Evolutionary conservation across 805 yeast genomes (phyloP).

Genomic region (Candida railenensis): DNA sequence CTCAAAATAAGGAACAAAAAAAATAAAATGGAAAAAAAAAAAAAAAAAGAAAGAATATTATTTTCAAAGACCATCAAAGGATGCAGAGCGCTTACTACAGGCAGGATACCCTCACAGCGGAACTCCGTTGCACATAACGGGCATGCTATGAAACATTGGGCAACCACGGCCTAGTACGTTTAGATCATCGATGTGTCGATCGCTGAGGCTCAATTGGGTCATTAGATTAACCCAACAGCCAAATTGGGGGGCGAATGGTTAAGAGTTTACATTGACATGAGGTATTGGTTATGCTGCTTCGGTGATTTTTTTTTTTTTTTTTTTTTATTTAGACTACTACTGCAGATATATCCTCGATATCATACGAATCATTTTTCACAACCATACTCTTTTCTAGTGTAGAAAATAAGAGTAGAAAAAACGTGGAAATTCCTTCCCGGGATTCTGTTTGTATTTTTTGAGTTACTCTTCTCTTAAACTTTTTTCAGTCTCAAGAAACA

Average conservation of each 20-base stretch:
- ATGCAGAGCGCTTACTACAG: neutral
- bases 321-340: too few species aligned
- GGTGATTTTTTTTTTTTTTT: too few species aligned
- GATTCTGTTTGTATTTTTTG: neutral
- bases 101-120: neutral
- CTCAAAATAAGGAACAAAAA: too few species aligned
- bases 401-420: too few species aligned
- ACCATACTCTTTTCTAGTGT: too few species aligned
- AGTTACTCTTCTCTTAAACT: neutral
- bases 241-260: too few species aligned
- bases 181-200: neutral
- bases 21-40: neutral
- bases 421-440: neutral
- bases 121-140: neutral
- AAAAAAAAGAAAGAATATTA: too few species aligned
- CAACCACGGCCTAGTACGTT: neutral
- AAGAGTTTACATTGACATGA: too few species aligned
- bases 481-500: neutral
- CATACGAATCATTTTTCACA: neutral
- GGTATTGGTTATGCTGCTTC: too few species aligned
- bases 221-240: too few species aligned
- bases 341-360: neutral
- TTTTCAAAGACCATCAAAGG: too few species aligned
- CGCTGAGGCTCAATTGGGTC: neutral
- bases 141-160: neutral